These are phyloP conservation scores for Fusarium incarnatum DNA, from an alignment of 2,329 filamentous ascomycete species.

Conservation along the genomic window DNA sequence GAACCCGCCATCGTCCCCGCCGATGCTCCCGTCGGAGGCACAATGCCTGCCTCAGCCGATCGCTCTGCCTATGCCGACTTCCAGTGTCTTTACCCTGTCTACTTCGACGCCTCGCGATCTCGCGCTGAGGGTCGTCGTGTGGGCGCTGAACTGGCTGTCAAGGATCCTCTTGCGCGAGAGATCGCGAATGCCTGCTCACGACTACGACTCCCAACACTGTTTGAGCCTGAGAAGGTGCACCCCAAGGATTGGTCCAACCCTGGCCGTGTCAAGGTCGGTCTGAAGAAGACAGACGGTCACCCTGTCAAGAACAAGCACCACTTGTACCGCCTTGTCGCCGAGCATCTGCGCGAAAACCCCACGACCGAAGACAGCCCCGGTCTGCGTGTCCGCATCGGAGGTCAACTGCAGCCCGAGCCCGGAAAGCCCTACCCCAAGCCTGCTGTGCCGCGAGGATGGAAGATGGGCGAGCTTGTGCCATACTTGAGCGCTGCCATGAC, in stretches of 20 bases:
- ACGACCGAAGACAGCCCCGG: slow-evolving; percentile 76
- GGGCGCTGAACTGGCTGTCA: slow-evolving; percentile 75
- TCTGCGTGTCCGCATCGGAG: slow-evolving; percentile 77
- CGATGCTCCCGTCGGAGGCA: slow-evolving; percentile 48
- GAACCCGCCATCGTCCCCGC: slow-evolving; percentile 44
- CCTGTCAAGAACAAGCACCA: slow-evolving; percentile 82
- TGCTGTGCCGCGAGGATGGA: slow-evolving; percentile 88
- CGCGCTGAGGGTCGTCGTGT: slow-evolving; percentile 87
- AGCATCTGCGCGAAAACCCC: slow-evolving; percentile 81
- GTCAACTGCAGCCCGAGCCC: slow-evolving; percentile 71
- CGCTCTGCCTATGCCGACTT: slow-evolving; percentile 75
- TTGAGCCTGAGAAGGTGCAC: slow-evolving; percentile 92
- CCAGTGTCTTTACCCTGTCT: slow-evolving; percentile 93
- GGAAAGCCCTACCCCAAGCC: slow-evolving; percentile 77
- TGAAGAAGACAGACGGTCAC: slow-evolving; percentile 56
- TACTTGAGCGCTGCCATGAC: slow-evolving; percentile 90
- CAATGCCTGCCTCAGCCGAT: slow-evolving; percentile 56
- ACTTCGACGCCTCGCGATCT: slow-evolving; percentile 84
- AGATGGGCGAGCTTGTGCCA: slow-evolving; percentile 85
- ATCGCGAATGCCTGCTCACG: slow-evolving; percentile 86
- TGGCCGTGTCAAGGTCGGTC: slow-evolving; percentile 82
- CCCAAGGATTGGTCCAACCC: slow-evolving; percentile 99
- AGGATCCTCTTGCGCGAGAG: slow-evolving; percentile 87
- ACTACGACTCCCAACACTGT: slow-evolving; percentile 77
- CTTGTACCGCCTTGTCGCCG: slow-evolving; percentile 82